Conservation (phyloP, 1,139 yeast species). For the Yamadazyma songkhlaensis region DNA sequence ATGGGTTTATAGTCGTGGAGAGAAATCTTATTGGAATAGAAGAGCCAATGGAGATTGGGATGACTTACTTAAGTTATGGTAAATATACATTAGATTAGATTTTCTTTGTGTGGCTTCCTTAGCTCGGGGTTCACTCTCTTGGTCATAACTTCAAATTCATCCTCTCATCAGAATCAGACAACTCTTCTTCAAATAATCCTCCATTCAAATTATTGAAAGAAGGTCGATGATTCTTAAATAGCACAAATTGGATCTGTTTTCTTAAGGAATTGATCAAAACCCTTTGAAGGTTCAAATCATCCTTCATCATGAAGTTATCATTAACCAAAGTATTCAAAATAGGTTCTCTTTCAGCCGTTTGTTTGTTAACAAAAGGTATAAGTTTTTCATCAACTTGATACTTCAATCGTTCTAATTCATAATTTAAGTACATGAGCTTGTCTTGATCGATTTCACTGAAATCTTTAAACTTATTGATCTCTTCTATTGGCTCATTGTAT, state of each 20-base stretch:
- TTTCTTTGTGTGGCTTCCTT: not conserved
- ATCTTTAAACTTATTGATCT: slow-evolving; percentile 29
- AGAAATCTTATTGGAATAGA: slow-evolving; percentile 76
- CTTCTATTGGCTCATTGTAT: slow-evolving; percentile 46
- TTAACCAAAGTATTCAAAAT: slow-evolving; percentile 37
- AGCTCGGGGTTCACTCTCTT: not conserved
- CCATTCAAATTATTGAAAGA: slow-evolving; percentile 11
- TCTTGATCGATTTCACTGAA: slow-evolving; percentile 25
- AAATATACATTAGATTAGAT: slow-evolving; percentile 2
- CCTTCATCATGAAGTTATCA: slow-evolving; percentile 46
- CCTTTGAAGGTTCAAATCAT: slow-evolving; percentile 48
- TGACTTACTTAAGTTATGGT: slow-evolving; percentile 54
- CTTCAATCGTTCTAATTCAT: slow-evolving; percentile 40
- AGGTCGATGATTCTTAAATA: slow-evolving; percentile 36
- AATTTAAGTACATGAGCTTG: slow-evolving; percentile 31
- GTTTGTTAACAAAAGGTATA: slow-evolving; percentile 35
- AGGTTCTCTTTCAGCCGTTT: slow-evolving; percentile 33
- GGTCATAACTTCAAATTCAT: slow-evolving; percentile 28
- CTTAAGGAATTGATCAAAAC: slow-evolving; percentile 45
- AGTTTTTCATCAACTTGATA: slow-evolving; percentile 42
- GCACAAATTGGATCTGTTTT: slow-evolving; percentile 50
- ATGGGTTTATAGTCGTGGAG: slow-evolving; percentile 64
- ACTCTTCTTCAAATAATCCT: slow-evolving; percentile 14
- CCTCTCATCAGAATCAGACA: slow-evolving; percentile 34
- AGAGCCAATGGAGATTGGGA: slow-evolving; percentile 62